Conservation (phyloP, 2,329 filamentous ascomycete genomes). For the Diaporthe destruens region DNA sequence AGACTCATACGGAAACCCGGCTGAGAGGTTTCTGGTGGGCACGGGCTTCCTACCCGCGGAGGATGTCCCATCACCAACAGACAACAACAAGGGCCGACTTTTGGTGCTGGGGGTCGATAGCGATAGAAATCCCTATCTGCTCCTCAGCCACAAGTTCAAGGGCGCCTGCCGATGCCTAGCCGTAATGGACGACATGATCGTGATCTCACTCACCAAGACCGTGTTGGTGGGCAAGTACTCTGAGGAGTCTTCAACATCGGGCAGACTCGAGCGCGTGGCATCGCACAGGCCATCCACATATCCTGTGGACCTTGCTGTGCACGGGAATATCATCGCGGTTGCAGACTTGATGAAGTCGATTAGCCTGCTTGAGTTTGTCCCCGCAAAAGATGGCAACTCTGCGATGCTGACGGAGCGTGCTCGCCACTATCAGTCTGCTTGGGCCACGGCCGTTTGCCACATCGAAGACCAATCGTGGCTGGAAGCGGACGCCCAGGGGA, state of each 20-base stretch:
- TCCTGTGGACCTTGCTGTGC: slow-evolving; percentile 83
- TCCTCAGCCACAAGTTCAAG: slow-evolving; percentile 77
- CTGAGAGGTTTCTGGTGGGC: slow-evolving; percentile 90
- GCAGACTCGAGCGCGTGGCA: slow-evolving; percentile 76
- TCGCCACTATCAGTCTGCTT: slow-evolving; percentile 83
- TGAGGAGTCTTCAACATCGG: slow-evolving; percentile 67
- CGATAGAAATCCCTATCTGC: slow-evolving; percentile 78
- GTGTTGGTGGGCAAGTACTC: slow-evolving; percentile 71
- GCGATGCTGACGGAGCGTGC: slow-evolving; percentile 79
- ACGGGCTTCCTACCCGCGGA: slow-evolving; percentile 82
- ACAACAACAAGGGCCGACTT: slow-evolving; percentile 79
- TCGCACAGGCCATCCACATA: slow-evolving; percentile 86
- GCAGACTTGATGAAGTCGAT: slow-evolving; percentile 96
- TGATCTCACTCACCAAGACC: slow-evolving; percentile 91
- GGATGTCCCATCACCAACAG: slow-evolving; percentile 52
- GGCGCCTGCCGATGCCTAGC: slow-evolving; percentile 85
- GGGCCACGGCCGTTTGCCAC: slow-evolving; percentile 83
- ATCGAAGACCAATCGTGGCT: slow-evolving; percentile 82
- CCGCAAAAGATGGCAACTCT: slow-evolving; percentile 66
- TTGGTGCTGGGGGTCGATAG: slow-evolving; percentile 86
- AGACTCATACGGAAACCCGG: slow-evolving; percentile 65
- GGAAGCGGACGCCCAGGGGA: slow-evolving; percentile 88
- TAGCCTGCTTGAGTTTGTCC: slow-evolving; percentile 79
- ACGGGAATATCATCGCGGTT: slow-evolving; percentile 81
- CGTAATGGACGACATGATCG: slow-evolving; percentile 80